Evolutionary conservation across 2,329 filamentous ascomycete genomes (phyloP).

Genomic region (Sclerotinia subarctica): DNA sequence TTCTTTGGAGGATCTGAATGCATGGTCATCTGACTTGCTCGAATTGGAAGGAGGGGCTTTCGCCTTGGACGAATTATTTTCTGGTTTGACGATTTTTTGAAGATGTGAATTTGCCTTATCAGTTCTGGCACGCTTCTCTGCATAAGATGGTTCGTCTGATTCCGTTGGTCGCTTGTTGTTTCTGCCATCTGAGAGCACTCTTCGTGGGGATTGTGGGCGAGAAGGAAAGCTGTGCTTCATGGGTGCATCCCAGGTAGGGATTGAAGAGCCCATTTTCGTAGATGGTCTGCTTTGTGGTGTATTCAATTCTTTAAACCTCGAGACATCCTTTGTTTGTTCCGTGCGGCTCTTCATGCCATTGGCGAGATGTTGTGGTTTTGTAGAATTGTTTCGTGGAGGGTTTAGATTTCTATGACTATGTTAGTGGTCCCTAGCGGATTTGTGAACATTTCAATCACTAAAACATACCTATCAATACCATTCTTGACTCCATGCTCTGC

Average conservation of each 20-base stretch:
- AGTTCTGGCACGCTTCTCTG: slow-evolving; percentile 36
- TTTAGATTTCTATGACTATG: slow-evolving; percentile 5
- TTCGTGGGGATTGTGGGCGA: slow-evolving; percentile 32
- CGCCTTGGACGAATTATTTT: slow-evolving; percentile 22
- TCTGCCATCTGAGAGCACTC: slow-evolving; percentile 24
- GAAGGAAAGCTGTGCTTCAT: slow-evolving; percentile 34
- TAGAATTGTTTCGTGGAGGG: slow-evolving; percentile 39
- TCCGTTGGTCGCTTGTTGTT: slow-evolving; percentile 35
- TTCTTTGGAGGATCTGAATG: slow-evolving; percentile 24
- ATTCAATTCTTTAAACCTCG: slow-evolving; percentile 13
- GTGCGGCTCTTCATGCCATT: slow-evolving; percentile 26
- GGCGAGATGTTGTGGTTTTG: slow-evolving; percentile 51
- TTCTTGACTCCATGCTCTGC: slow-evolving; percentile 17
- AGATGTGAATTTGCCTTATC: slow-evolving; percentile 24
- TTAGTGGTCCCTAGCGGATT: background rate
- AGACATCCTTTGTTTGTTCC: slow-evolving; percentile 1
- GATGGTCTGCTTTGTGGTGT: slow-evolving; percentile 9
- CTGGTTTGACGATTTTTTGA: slow-evolving; percentile 26
- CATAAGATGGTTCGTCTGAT: slow-evolving; percentile 27
- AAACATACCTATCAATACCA: slow-evolving; percentile 18
- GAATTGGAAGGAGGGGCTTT: slow-evolving; percentile 27
- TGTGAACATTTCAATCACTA: background rate
- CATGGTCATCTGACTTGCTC: slow-evolving; percentile 24
- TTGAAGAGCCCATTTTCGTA: slow-evolving; percentile 11
- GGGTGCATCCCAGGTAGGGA: slow-evolving; percentile 20